Evolutionary conservation across 768 basidiomycete genomes (phyloP).

Genomic region (Lactarius sp.): DNA sequence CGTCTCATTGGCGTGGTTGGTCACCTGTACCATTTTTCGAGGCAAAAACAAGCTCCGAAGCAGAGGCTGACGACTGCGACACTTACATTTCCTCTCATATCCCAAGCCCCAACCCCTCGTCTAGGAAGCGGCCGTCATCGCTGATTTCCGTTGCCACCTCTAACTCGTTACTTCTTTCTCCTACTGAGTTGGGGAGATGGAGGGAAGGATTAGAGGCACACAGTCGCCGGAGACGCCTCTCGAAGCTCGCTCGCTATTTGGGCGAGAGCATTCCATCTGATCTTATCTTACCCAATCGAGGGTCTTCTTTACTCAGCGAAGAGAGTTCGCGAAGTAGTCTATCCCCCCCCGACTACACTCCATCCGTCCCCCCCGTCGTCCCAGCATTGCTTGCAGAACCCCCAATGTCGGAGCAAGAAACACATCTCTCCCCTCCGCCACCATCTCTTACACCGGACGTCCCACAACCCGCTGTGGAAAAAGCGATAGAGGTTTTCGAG

Average conservation of each 20-base stretch:
- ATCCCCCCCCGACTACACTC: background rate
- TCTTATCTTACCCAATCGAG: constrained; percentile 7
- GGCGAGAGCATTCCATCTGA: constrained; percentile 19
- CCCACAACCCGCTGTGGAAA: background rate
- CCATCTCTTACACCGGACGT: background rate
- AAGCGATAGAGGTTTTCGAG: constrained; percentile 1
- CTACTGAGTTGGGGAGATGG: constrained; percentile 6
- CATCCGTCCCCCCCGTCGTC: background rate
- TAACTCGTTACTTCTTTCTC: background rate
- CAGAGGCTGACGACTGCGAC: background rate
- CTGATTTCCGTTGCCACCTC: constrained; percentile 9
- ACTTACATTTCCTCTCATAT: background rate
- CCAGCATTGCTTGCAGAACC: background rate
- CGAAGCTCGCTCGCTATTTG: constrained; percentile 20
- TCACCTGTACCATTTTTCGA: background rate
- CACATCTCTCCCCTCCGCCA: background rate
- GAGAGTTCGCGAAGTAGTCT: background rate
- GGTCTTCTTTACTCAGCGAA: background rate
- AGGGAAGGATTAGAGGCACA: constrained; percentile 8
- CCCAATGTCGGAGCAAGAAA: background rate
- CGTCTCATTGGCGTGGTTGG: background rate
- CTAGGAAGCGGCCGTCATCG: constrained; percentile 9
- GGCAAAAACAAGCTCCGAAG: background rate
- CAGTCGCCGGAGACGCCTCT: constrained; percentile 19
- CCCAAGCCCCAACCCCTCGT: background rate